Evolutionary conservation across 257 asterid species (phyloP).

Genomic region (Rubia yunnanensis): DNA sequence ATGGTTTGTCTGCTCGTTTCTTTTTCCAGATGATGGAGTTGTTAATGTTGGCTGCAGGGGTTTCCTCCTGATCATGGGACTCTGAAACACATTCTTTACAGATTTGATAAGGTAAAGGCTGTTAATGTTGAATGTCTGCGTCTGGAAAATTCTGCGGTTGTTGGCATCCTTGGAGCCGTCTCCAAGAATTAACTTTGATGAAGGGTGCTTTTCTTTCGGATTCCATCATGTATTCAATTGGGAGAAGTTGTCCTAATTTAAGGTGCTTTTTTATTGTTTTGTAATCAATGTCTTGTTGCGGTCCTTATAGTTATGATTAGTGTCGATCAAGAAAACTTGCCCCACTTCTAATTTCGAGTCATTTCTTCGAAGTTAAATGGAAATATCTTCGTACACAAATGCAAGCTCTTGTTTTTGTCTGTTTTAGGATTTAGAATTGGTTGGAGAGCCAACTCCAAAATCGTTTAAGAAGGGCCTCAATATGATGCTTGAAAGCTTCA

Average conservation of each 20-base stretch:
- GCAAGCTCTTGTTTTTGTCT: slow-evolving; percentile 6
- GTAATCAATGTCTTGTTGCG: background rate
- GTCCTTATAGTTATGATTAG: background rate
- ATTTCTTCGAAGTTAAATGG: background rate
- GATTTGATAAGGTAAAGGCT: slow-evolving; percentile 29
- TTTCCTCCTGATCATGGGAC: slow-evolving; percentile 42
- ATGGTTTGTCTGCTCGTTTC: background rate
- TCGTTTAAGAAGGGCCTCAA: slow-evolving; percentile 26
- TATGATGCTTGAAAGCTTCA: slow-evolving; percentile 30
- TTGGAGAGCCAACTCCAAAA: slow-evolving; percentile 34
- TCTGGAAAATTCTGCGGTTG: slow-evolving; percentile 34
- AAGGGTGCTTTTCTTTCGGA: slow-evolving; percentile 48
- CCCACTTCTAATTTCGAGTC: background rate
- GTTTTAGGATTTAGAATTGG: slow-evolving; percentile 60
- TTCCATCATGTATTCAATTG: slow-evolving; percentile 36
- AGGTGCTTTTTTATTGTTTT: slow-evolving; percentile 27
- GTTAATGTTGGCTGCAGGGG: slow-evolving; percentile 26
- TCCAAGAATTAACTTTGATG: slow-evolving; percentile 54
- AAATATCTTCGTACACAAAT: background rate
- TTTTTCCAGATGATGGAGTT: background rate
- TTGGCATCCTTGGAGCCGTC: slow-evolving; percentile 35
- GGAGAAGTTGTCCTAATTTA: slow-evolving; percentile 50
- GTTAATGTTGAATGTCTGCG: slow-evolving; percentile 56
- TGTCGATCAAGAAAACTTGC: background rate
- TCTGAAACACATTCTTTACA: slow-evolving; percentile 32